phyloP scores from a whole-genome alignment of 108 stramenopile genomes.

The Skeletonema menzelii region DNA sequence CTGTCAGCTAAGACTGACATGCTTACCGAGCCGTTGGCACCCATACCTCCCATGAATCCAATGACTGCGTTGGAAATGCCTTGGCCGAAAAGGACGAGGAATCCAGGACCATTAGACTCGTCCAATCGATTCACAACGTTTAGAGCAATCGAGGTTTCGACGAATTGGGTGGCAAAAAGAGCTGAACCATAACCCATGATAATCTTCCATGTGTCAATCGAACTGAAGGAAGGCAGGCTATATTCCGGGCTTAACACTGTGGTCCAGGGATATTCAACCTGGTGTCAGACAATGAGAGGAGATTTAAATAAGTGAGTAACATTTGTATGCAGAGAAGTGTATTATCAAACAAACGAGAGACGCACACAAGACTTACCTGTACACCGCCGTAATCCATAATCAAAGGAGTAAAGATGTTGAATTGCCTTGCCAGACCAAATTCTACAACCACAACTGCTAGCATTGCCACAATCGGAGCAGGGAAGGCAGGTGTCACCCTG shows the following conservation, averaged over 20 bases:
- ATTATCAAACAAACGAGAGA: not conserved
- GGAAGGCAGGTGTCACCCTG: slow-evolving; percentile 22
- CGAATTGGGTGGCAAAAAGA: slow-evolving; percentile 37
- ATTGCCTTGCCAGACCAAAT: slow-evolving; percentile 27
- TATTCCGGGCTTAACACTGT: slow-evolving; percentile 26
- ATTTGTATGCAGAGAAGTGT: not conserved
- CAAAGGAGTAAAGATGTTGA: slow-evolving; percentile 32
- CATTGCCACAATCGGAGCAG: slow-evolving; percentile 27
- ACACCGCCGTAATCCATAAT: slow-evolving; percentile 42
- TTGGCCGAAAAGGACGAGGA: slow-evolving; percentile 37
- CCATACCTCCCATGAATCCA: slow-evolving; percentile 46
- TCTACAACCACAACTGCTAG: slow-evolving; percentile 19
- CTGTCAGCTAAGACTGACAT: slow-evolving; percentile 39
- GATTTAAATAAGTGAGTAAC: not conserved
- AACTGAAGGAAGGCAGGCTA: slow-evolving; percentile 25
- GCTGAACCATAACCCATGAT: slow-evolving; percentile 28
- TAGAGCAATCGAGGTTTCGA: slow-evolving; percentile 43
- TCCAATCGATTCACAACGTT: slow-evolving; percentile 44
- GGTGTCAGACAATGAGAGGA: not conserved
- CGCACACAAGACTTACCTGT: slow-evolving; percentile 12
- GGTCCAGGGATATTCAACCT: slow-evolving; percentile 25
- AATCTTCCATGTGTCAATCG: slow-evolving; percentile 34
- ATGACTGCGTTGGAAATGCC: slow-evolving; percentile 39
- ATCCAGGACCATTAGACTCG: slow-evolving; percentile 34
- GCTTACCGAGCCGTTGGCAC: slow-evolving; percentile 31